phyloP scores from a whole-genome alignment of 495 filamentous ascomycete species.

The Xeromyces bisporus region DNA sequence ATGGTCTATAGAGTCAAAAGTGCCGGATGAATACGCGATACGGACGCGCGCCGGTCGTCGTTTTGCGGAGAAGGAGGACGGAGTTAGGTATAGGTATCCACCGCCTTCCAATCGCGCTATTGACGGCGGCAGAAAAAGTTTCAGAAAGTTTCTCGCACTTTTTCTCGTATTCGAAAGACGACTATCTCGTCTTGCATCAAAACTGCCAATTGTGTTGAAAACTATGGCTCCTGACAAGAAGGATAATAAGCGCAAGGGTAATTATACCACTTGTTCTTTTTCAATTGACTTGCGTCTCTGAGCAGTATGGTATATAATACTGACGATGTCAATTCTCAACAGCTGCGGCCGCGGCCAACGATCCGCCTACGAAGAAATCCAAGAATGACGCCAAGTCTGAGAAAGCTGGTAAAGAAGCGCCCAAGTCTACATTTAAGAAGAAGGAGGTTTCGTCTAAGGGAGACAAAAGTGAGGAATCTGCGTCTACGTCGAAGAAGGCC shows the following conservation, averaged over 20 bases:
- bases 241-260: slow-evolving; percentile 59
- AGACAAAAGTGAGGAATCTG: slow-evolving; percentile 3
- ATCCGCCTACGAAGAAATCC: slow-evolving; percentile 41
- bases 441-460: slow-evolving; percentile 1
- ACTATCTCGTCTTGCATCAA: too few species aligned
- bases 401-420: slow-evolving; percentile 12
- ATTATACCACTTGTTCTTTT: slow-evolving; percentile 2
- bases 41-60: too few species aligned
- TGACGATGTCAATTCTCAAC: slow-evolving; percentile 16
- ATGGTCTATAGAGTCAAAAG: too few species aligned
- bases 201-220: too few species aligned
- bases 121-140: slow-evolving; percentile 23
- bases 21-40: too few species aligned
- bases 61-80: not conserved
- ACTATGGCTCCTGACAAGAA: slow-evolving; percentile 56
- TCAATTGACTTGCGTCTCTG: too few species aligned
- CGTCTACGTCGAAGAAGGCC: slow-evolving; percentile 13
- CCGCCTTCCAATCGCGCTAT: slow-evolving; percentile 14
- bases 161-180: slow-evolving; percentile 7
- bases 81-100: slow-evolving; percentile 6
- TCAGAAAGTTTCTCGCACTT: slow-evolving; percentile 7
- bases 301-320: slow-evolving; percentile 2
- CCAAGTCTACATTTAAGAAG: slow-evolving; percentile 25
- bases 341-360: slow-evolving; percentile 29
- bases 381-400: slow-evolving; percentile 29